Base-by-base conservation (phyloP, 2,329 filamentous ascomycete genomes). In the Calonectria honghensis region DNA sequence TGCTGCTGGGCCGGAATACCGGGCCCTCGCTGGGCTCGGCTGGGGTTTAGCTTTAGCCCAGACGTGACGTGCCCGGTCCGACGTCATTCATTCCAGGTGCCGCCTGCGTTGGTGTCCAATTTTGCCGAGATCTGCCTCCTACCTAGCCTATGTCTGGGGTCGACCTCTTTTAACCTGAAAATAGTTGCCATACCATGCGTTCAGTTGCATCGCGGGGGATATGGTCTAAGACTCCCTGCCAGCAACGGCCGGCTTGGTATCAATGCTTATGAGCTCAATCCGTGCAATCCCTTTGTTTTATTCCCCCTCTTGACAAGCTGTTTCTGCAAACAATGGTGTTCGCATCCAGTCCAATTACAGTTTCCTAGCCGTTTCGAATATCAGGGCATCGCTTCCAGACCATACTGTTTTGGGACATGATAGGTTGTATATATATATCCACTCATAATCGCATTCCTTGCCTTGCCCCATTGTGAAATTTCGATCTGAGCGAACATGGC, bases 81-180 rank as follows among this genome's bases (percentile, higher is more conserved):
- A 7, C 64, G 41, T n/a, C 31, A 27, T 24, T 37, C 64, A 66
- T 66, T 66, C 64, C 64, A 50, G 11, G n/a, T 9, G 18, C 13
- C 37, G 32, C 31, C 45, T 7, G 31, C n/a, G 20, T 37, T 32
- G 14, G 6, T 29, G 10, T 11, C 41, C 41, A 66, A 52, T 66
- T 27, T 52, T n/a, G 27, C 64, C 35, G 31, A 66, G 31, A 66
- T n/a, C 57, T 13, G 18, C 32, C 18, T 13, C 6, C 27, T 10
- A 1, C 14, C 20, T 59, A 14, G 10, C 29, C 32, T 61, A 7
- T 39, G 27, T 61, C n/a, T 29, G 6, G 11, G 24, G n/a, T 27
- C 32, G 20, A 11, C 37, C 2, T 3, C 2, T 39, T 7, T 39
- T 16, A 9, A 18, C 20, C 32, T 24, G 20, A 39, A 61, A 61